A percentile compares a stretch with the other conserved stretches of the same genome.
These are phyloP conservation scores for Solanum aculeatissimum DNA, from an alignment of 305 asterid species.

Conservation along the genomic window DNA sequence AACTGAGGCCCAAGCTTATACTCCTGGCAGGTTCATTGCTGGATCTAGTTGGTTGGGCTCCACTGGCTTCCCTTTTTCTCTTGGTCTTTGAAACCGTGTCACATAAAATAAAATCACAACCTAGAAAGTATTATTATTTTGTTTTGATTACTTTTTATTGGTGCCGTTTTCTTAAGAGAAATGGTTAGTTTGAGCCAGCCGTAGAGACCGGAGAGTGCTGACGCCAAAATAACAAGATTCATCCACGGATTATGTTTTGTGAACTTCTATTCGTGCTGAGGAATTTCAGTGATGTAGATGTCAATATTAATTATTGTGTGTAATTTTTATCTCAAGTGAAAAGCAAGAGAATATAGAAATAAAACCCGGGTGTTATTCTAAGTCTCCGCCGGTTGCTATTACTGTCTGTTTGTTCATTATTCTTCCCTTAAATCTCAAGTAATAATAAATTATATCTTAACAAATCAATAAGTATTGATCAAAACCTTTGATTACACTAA, in stretches of 20 bases:
- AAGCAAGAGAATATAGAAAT: not conserved
- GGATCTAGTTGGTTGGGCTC: slow-evolving; percentile 64
- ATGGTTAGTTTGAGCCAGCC: not conserved
- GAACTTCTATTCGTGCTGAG: not conserved
- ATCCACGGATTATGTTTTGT: not conserved
- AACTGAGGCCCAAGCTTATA: slow-evolving; percentile 48
- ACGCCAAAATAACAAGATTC: not conserved
- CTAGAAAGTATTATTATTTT: not conserved
- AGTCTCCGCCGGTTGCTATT: not conserved
- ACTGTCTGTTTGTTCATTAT: not conserved
- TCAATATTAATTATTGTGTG: not conserved
- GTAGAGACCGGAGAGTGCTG: not conserved
- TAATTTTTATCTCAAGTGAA: not conserved
- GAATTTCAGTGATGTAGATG: not conserved
- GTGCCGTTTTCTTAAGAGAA: not conserved
- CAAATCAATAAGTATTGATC: not conserved
- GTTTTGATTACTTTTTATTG: not conserved
- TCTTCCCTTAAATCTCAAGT: not conserved
- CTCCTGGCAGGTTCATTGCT: slow-evolving; percentile 53
- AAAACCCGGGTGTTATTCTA: not conserved
- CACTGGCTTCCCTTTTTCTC: slow-evolving; percentile 66
- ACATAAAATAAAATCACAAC: not conserved
- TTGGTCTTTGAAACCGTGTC: slow-evolving; percentile 12
- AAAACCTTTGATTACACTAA: not conserved
- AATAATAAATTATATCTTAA: not conserved